Evolutionary conservation across 2,329 filamentous ascomycete species (phyloP).

Genomic region (Xylariaceae sp.): DNA sequence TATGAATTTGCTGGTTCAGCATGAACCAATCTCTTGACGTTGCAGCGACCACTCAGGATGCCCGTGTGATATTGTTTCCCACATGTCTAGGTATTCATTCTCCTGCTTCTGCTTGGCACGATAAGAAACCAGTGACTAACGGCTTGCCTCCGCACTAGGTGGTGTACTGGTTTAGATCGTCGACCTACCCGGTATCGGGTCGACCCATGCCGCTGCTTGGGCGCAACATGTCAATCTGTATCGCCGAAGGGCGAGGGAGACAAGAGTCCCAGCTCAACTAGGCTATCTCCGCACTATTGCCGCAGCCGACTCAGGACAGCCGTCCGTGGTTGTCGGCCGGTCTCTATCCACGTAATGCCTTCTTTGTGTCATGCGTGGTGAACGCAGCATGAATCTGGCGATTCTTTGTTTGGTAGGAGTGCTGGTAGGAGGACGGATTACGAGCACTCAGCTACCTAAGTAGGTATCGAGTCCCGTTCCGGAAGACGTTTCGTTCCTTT

Average conservation of each 20-base stretch:
- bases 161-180: not conserved
- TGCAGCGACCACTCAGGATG: not conserved
- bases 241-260: not conserved
- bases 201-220: not conserved
- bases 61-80: not conserved
- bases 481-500: not conserved
- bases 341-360: too few species aligned
- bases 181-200: not conserved
- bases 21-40: not conserved
- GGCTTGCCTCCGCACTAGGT: not conserved
- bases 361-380: too few species aligned
- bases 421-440: not conserved
- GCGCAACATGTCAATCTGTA: not conserved
- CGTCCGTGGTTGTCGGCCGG: not conserved
- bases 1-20: too few species aligned
- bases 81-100: not conserved
- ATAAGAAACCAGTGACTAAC: not conserved
- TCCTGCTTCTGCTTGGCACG: not conserved
- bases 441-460: not conserved
- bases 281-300: slow-evolving; percentile 14
- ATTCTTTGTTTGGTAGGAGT: too few species aligned
- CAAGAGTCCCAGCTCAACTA: not conserved
- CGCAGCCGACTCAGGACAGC: slow-evolving; percentile 8
- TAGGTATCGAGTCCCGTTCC: not conserved
- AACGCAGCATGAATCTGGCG: too few species aligned